Evolutionary conservation across 2,329 filamentous ascomycete species (phyloP), one percentile per base, ranked within the genome.

Genomic region (Pezicula radicicola): DNA sequence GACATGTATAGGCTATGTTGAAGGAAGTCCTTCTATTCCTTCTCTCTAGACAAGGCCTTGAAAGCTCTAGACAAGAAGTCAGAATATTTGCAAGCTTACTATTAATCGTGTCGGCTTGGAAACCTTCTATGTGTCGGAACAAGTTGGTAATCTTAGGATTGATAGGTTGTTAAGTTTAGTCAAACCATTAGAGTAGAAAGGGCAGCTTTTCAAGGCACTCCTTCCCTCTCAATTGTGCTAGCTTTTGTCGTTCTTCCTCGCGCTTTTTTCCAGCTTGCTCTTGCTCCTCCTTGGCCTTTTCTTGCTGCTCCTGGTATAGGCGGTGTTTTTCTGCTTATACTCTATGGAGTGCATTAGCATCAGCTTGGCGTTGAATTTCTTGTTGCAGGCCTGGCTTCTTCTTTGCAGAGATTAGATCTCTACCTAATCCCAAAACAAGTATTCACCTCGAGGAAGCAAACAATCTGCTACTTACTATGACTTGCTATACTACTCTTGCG

Each of bases 11-110:
- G 33, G 83, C 84, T 0, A 93, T 97, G 86, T 81, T 99, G 60
- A 81, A 87, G 55, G 85, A 94, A 59, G 90, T 94, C 1, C 75
- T 99, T 12, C 93, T 93, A 1, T 99, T 99, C 71, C 74, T 99
- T 4, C 76, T 97, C 3, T 96, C 92, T 1, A 84, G 89, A 33
- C 91, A 91, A 54, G 93, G 92, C 6, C 83, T 97, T 44, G 92
- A 97, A 67, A 96, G 88, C 51, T 85, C 87, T 3, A 92, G 90
- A 1, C 79, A 95, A 63, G 94, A 97, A 51, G 91, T 97, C 1
- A 90, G 92, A 66, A 71, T 82, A 4, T 95, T 97, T 68, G 83
- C 93, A 4, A 87, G 70, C 28, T 75, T 73, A 4, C 76, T 74
- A 12, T 75, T 74, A 51, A 87, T 83, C 4, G 81, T 85, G 64